Percentiles rank a stretch among this genome's conserved stretches.
Conservation (phyloP, 2,329 filamentous ascomycete species). For the Gnomoniopsis smithogilvyi region DNA sequence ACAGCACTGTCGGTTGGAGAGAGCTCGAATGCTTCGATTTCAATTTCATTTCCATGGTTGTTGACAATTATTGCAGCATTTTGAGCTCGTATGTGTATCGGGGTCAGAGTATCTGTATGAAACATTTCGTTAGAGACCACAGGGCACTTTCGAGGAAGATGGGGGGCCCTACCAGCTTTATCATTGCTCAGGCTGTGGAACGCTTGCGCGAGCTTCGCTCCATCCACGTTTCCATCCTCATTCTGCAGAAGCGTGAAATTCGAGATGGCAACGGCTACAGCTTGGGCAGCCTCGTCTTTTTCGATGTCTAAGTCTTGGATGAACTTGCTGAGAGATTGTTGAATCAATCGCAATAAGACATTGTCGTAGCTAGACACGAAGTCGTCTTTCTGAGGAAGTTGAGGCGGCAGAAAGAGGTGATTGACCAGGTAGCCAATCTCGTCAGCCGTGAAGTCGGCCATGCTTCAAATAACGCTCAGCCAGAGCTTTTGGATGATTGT, state of each 20-base stretch:
- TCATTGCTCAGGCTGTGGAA: no score
- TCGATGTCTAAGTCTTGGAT: not conserved
- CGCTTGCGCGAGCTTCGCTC: no score
- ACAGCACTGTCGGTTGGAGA: constrained; percentile 25
- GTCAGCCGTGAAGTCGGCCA: not conserved
- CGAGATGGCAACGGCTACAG: not conserved
- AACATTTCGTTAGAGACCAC: not conserved
- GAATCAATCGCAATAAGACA: not conserved
- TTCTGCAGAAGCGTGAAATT: not conserved
- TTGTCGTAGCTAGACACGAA: not conserved
- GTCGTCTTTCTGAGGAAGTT: not conserved
- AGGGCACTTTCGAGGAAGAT: not conserved
- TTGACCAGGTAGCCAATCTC: not conserved
- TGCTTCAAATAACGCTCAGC: not conserved
- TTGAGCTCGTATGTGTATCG: constrained; percentile 29
- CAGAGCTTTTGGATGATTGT: not conserved
- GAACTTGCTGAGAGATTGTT: not conserved
- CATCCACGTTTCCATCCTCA: no score
- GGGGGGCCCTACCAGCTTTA: no score
- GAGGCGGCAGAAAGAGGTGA: not conserved
- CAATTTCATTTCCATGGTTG: constrained; percentile 16
- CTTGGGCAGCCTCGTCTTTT: not conserved
- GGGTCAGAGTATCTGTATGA: constrained; percentile 14
- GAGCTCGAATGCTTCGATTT: constrained; percentile 34
- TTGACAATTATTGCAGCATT: constrained; percentile 33